These are phyloP conservation scores for Pyricularia sp. DNA, from an alignment of 2,329 filamentous ascomycete genomes.

Conservation along the genomic window DNA sequence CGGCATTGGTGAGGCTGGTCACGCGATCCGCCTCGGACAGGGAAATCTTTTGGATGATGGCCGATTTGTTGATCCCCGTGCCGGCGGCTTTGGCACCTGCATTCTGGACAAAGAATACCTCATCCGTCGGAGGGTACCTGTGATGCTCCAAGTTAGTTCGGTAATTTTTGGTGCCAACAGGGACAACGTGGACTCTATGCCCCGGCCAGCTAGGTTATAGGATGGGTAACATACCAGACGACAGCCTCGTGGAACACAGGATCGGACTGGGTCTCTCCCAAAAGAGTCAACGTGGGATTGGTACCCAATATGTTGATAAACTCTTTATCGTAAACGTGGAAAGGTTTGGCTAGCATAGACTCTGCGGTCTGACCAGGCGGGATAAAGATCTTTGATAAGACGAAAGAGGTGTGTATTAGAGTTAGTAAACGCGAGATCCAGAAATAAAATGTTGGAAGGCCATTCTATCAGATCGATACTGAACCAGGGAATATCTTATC, in stretches of 20 bases:
- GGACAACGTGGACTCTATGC: slow-evolving; percentile 5
- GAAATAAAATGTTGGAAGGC: not conserved
- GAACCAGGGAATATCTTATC: not conserved
- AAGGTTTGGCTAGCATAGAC: slow-evolving; percentile 25
- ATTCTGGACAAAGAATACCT: slow-evolving; percentile 42
- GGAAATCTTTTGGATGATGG: slow-evolving; percentile 36
- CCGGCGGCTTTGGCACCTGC: slow-evolving; percentile 32
- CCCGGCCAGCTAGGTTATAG: not conserved
- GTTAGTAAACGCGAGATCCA: not conserved
- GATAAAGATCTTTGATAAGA: slow-evolving; percentile 18
- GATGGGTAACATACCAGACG: slow-evolving; percentile 26
- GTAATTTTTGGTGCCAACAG: not conserved
- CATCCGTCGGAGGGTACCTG: slow-evolving; percentile 27
- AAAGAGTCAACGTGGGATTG: slow-evolving; percentile 34
- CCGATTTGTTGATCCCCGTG: slow-evolving; percentile 36
- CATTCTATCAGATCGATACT: not conserved
- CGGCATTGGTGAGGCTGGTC: slow-evolving; percentile 21
- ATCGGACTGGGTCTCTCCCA: slow-evolving; percentile 28
- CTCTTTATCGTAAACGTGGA: slow-evolving; percentile 36
- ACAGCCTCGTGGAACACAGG: slow-evolving; percentile 43
- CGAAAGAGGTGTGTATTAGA: not conserved
- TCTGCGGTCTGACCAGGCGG: slow-evolving; percentile 29
- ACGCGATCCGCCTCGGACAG: slow-evolving; percentile 28
- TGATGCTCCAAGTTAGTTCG: not conserved
- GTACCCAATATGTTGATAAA: slow-evolving; percentile 36